Evolutionary conservation across 805 yeast species (phyloP).

Genomic region (Lipomyces yamanashiensis): DNA sequence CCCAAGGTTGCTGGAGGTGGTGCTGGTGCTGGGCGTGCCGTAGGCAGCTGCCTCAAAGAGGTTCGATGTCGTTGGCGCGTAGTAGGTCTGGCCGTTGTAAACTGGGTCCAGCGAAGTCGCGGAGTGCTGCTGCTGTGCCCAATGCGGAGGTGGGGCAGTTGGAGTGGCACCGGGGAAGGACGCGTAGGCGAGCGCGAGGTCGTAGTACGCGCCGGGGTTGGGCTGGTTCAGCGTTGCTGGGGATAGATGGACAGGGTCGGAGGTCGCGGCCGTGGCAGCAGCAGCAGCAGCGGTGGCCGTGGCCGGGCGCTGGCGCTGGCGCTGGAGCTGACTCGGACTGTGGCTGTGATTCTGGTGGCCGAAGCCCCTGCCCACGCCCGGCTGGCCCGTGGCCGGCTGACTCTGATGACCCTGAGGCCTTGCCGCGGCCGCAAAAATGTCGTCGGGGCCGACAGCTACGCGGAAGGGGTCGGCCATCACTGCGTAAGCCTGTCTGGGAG

Average conservation of each 20-base stretch:
- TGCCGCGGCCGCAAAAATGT: constrained; percentile 14
- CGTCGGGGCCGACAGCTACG: constrained; percentile 6
- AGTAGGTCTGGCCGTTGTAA: neutral
- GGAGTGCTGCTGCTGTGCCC: neutral
- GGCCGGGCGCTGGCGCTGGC: neutral
- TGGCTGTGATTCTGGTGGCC: neutral
- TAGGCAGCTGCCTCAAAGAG: constrained; percentile 19
- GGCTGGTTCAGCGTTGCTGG: neutral
- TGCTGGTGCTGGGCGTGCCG: constrained; percentile 1
- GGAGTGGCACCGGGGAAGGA: neutral
- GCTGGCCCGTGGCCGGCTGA: too few relatives aligned
- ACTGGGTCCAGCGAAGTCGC: too few relatives aligned
- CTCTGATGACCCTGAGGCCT: constrained; percentile 1
- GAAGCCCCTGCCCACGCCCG: neutral
- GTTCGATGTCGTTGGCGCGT: constrained; percentile 10
- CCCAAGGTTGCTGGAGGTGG: neutral
- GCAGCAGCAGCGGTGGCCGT: neutral
- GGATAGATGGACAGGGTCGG: neutral
- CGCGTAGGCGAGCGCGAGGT: neutral
- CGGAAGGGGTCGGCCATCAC: constrained; percentile 7
- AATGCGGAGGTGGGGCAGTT: neutral
- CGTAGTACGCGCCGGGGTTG: neutral
- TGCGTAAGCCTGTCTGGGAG: neutral
- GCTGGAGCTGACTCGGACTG: neutral
- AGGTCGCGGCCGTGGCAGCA: neutral